Evolutionary conservation across 192 early-diverging fungal genomes (phyloP).

Genomic region (Helicostylum pulchrum): DNA sequence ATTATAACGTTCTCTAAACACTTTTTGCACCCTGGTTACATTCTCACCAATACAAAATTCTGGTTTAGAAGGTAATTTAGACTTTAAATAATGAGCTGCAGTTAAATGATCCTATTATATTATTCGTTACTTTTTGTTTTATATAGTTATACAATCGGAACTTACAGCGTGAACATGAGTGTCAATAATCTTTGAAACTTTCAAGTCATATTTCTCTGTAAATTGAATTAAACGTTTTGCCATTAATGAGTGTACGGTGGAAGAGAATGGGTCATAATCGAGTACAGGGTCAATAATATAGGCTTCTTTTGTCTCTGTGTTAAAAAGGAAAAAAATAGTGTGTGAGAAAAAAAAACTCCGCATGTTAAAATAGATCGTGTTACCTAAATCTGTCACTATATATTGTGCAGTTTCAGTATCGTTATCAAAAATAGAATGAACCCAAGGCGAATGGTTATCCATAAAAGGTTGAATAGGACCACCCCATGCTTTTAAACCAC

Average conservation of each 20-base stretch:
- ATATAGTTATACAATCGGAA: too few species aligned
- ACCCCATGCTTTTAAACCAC: constrained; percentile 15
- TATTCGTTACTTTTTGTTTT: too few species aligned
- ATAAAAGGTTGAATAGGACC: constrained; percentile 27
- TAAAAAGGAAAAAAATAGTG: too few species aligned
- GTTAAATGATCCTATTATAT: constrained; percentile 40
- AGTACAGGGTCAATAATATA: constrained; percentile 31
- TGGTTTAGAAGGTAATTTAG: constrained; percentile 21
- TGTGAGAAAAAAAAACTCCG: background rate
- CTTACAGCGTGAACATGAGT: constrained; percentile 37
- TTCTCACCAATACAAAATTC: constrained; percentile 23
- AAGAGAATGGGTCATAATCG: constrained; percentile 28
- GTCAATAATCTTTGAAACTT: constrained; percentile 33
- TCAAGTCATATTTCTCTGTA: constrained; percentile 17
- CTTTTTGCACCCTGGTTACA: constrained; percentile 25
- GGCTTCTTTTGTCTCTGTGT: constrained; percentile 27
- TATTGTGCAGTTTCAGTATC: constrained; percentile 35
- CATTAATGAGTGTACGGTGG: constrained; percentile 13
- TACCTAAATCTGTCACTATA: constrained; percentile 33
- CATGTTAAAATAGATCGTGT: background rate
- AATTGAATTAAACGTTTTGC: constrained; percentile 27
- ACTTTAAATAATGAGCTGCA: constrained; percentile 28
- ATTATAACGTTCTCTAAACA: constrained; percentile 31
- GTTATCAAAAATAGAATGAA: constrained; percentile 27
- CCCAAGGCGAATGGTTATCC: constrained; percentile 35